Base-by-base conservation (phyloP, 1,284 basidiomycete genomes). In the Marasmius tenuissimus region DNA sequence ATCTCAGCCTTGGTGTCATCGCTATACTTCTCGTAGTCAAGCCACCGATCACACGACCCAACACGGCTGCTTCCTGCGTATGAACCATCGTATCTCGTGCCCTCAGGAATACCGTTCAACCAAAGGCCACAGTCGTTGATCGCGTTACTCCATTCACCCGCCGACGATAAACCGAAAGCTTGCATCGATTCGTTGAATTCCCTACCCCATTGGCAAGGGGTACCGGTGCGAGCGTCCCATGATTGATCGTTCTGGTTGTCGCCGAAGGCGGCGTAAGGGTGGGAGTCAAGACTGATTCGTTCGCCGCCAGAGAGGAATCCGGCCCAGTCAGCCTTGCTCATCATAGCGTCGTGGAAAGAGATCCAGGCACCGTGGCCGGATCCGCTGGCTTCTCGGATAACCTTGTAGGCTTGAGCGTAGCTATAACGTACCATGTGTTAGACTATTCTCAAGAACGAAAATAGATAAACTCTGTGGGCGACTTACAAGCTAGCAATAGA, bases 141-240 rank as follows among this genome's bases (percentile, higher is more conserved):
- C n/a, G 89, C 91, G 62, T 88, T 86, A 67, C 87, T 89, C 60
- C 82, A 93, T 77, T 97, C 95, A 64, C 94, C 95, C 52, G 93
- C 92, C 51, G 78, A 79, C 12, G 87, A 88, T 63, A 95, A 72
- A 35, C 95, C 95, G 67, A 92, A 94, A 35, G 76, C 75, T n/a
- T 73, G 71, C 78, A 79, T 92, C 35, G 78, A 86, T 55, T 67
- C 83, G 67, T 81, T 93, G 67, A 92, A 83, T 16, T 69, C 68
- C 3, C 68, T 63, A 1, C 82, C 93, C 91, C 94, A 97, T 5
- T 77, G 73, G 76, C 94, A 96, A 4, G 94, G 92, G 18, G 77
- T 79, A 52, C 75, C 78, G n/a, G 80, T 76, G 69, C 90, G 91
- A 8, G 83, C 70, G 7, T 81, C 77, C 73, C 85, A 92, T 61